These are phyloP conservation scores for Dimocarpus longan DNA, from an alignment of 345 rosid genomes.

Conservation along the genomic window DNA sequence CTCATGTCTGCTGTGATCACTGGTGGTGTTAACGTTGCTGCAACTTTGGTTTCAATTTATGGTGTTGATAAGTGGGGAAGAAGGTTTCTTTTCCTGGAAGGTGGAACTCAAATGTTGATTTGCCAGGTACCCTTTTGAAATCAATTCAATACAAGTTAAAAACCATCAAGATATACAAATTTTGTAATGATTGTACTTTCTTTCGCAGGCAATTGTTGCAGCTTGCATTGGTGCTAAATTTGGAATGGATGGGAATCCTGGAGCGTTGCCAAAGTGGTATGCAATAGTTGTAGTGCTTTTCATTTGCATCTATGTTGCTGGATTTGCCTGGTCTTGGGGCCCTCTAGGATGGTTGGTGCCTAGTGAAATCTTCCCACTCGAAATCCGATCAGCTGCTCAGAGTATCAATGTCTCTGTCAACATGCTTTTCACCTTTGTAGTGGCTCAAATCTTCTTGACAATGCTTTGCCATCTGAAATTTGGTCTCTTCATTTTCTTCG, in stretches of 20 bases:
- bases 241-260: constrained; percentile 65
- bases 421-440: constrained; percentile 79
- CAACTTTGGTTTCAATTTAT: constrained; percentile 72
- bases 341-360: constrained; percentile 96
- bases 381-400: constrained; percentile 89
- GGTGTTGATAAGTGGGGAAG: constrained; percentile 91
- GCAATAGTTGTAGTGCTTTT: constrained; percentile 79
- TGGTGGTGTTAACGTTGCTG: constrained; percentile 63
- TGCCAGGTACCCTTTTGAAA: constrained; percentile 58
- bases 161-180: no score
- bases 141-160: no score
- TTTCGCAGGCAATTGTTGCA: constrained; percentile 51
- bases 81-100: constrained; percentile 76
- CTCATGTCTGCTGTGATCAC: constrained; percentile 88
- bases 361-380: constrained; percentile 87
- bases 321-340: constrained; percentile 98
- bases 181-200: no score
- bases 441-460: constrained; percentile 73
- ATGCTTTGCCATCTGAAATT: constrained; percentile 90
- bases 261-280: constrained; percentile 76
- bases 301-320: constrained; percentile 80
- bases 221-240: constrained; percentile 84
- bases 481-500: constrained; percentile 68
- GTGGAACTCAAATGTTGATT: constrained; percentile 81
- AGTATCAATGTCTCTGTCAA: constrained; percentile 84